Conservation (phyloP, 2,329 filamentous ascomycete genomes). For the Penicillium sp. region DNA sequence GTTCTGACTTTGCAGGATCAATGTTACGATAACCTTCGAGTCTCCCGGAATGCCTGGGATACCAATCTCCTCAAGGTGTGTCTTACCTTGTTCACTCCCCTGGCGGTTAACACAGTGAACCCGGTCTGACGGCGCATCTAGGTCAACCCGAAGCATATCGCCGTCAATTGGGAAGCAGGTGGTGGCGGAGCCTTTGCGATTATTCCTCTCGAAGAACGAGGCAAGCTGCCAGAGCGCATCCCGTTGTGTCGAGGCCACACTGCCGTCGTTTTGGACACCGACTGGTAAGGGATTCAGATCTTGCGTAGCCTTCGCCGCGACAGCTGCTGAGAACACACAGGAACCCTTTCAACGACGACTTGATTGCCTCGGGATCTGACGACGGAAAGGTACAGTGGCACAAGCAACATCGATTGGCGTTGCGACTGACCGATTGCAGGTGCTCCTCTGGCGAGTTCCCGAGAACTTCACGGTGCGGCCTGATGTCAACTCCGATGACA, state of each 20-base stretch:
- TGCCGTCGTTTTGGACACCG: constrained; percentile 90
- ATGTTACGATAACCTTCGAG: constrained; percentile 96
- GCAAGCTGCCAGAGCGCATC: constrained; percentile 86
- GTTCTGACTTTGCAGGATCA: constrained; percentile 60
- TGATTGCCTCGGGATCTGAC: constrained; percentile 91
- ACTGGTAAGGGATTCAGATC: constrained; percentile 65
- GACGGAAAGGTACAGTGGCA: constrained; percentile 68
- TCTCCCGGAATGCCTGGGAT: constrained; percentile 98
- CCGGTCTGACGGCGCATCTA: constrained; percentile 38
- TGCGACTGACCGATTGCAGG: constrained; percentile 37
- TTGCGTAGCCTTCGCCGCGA: background rate
- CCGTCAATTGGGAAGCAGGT: constrained; percentile 97
- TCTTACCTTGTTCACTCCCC: constrained; percentile 28
- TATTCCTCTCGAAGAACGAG: constrained; percentile 82
- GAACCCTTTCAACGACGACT: constrained; percentile 92
- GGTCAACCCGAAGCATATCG: constrained; percentile 93
- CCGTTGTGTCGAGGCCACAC: constrained; percentile 96
- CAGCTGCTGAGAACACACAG: constrained; percentile 43
- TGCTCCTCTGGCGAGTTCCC: constrained; percentile 94
- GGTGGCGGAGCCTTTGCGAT: constrained; percentile 96
- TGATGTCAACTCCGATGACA: constrained; percentile 70
- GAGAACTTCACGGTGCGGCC: constrained; percentile 78
- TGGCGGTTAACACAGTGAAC: constrained; percentile 19
- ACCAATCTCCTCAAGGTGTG: constrained; percentile 94
- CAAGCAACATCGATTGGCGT: constrained; percentile 12